phyloP scores from a whole-genome alignment of 768 basidiomycete genomes.

The Baorangia bicolor region DNA sequence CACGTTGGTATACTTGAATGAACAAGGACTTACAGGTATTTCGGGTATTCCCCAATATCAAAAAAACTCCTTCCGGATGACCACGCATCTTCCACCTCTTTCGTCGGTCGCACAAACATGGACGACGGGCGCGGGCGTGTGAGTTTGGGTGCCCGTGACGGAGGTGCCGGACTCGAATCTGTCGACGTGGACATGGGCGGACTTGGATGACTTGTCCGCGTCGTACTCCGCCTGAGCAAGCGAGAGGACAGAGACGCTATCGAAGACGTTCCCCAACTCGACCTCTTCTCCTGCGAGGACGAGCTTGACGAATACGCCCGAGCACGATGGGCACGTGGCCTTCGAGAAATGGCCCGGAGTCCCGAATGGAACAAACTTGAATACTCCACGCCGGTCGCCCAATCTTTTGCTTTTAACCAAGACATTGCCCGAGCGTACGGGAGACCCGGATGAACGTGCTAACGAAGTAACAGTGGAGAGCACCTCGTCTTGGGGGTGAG shows the following conservation, averaged over 20 bases:
- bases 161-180: conserved; percentile 1
- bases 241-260: conserved; percentile 5
- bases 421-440: conserved; percentile 19
- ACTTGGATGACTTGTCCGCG: conserved; percentile 1
- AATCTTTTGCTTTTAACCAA: conserved; percentile 32
- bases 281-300: background rate
- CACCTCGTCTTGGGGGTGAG: background rate
- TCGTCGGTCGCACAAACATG: conserved; percentile 17
- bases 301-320: conserved; percentile 10
- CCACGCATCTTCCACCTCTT: conserved; percentile 6
- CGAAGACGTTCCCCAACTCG: background rate
- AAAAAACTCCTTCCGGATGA: background rate
- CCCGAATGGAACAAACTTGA: conserved; percentile 38
- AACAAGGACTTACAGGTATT: conserved; percentile 15
- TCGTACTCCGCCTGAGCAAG: conserved; percentile 3
- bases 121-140: conserved; percentile 12
- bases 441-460: background rate
- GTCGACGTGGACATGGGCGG: background rate
- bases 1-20: background rate
- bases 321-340: conserved; percentile 1
- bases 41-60: conserved; percentile 2
- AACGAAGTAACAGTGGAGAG: background rate
- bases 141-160: background rate
- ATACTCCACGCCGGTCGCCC: conserved; percentile 31
- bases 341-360: conserved; percentile 29